Evolutionary conservation across 768 basidiomycete species (phyloP).

Genomic region (Lactarius tabidus): DNA sequence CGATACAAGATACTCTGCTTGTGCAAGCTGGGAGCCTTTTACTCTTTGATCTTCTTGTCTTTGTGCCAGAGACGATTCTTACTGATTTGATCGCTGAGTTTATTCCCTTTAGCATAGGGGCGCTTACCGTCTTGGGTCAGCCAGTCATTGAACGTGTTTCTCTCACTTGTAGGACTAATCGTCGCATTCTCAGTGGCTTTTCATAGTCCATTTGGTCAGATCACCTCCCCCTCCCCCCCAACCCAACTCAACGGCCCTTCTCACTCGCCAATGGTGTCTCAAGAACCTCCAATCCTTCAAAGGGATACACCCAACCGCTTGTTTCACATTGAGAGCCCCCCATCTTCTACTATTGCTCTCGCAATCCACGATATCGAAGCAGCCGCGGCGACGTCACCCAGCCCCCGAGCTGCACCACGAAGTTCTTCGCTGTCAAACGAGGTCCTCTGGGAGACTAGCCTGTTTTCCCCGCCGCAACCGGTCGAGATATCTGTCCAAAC

Average conservation of each 20-base stretch:
- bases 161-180: constrained; percentile 9
- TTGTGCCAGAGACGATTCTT: constrained; percentile 35
- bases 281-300: neutral
- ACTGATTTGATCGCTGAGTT: constrained; percentile 40
- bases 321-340: neutral
- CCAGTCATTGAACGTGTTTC: constrained; percentile 22
- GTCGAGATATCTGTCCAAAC: neutral
- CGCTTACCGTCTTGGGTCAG: constrained; percentile 42
- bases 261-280: neutral
- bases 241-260: neutral
- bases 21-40: constrained; percentile 39
- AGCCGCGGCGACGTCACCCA: neutral
- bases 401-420: neutral
- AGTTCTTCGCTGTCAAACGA: neutral
- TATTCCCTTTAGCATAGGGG: constrained; percentile 41
- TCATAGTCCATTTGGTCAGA: constrained; percentile 6
- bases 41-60: constrained; percentile 40
- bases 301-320: neutral
- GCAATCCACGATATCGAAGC: constrained; percentile 7
- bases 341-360: neutral
- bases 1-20: constrained; percentile 33
- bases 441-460: neutral
- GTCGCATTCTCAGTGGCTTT: constrained; percentile 25
- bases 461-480: neutral
- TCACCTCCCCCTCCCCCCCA: neutral